Conservation (phyloP, 2,329 filamentous ascomycete species). For the Davidsoniella eucalypti region DNA sequence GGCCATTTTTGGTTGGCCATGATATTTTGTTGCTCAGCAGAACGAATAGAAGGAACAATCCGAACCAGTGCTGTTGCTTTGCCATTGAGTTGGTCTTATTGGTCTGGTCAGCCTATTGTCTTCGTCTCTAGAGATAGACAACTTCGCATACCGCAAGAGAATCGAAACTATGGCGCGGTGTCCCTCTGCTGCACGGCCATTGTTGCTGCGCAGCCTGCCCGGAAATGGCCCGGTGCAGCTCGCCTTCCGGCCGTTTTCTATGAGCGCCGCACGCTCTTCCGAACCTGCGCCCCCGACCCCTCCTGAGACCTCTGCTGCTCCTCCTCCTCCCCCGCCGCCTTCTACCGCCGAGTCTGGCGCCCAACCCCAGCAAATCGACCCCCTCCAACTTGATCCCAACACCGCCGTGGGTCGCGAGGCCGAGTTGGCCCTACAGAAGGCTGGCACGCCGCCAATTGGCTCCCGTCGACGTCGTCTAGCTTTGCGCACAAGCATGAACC, state of each 20-base stretch:
- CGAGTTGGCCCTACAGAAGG: constrained; percentile 50
- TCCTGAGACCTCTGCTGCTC: not conserved
- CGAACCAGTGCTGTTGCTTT: too few relatives aligned
- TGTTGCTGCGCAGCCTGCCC: constrained; percentile 23
- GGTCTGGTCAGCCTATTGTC: too few relatives aligned
- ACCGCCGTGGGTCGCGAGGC: constrained; percentile 47
- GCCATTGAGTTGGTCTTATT: too few relatives aligned
- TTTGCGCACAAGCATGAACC: constrained; percentile 37
- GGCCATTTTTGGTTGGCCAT: too few relatives aligned
- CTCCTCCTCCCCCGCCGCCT: constrained; percentile 5
- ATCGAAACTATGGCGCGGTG: constrained; percentile 36
- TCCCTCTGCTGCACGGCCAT: constrained; percentile 40
- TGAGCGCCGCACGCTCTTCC: constrained; percentile 19
- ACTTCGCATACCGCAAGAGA: not conserved
- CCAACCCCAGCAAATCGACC: constrained; percentile 17
- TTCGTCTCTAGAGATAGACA: too few relatives aligned
- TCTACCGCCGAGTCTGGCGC: constrained; percentile 12
- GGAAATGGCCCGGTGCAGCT: constrained; percentile 17
- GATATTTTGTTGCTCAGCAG: too few relatives aligned
- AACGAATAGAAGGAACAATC: too few relatives aligned
- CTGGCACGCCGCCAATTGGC: constrained; percentile 57
- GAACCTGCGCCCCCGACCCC: constrained; percentile 19
- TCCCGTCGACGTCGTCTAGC: constrained; percentile 71
- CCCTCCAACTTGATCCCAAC: constrained; percentile 43
- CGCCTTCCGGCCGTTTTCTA: constrained; percentile 22